Evolutionary conservation across 331 rosid species (phyloP).

Genomic region (Pyracantha coccinea): DNA sequence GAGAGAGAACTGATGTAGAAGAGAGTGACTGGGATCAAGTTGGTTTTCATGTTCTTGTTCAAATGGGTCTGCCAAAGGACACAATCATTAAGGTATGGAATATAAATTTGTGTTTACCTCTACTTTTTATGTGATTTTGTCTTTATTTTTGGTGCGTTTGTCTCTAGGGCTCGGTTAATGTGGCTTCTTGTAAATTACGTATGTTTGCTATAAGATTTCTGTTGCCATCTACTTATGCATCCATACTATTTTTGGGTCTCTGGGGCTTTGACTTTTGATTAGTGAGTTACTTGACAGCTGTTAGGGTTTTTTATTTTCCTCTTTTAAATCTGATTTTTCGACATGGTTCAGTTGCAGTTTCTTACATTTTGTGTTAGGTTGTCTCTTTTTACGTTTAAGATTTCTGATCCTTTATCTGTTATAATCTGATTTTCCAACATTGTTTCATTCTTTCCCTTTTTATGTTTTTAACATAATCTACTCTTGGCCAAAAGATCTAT

Average conservation of each 20-base stretch:
- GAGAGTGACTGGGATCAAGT: slow-evolving; percentile 59
- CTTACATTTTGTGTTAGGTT: slow-evolving; percentile 3
- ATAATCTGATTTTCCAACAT: background rate
- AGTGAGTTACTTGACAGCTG: background rate
- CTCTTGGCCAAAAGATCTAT: background rate
- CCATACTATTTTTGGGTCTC: background rate
- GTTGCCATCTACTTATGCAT: background rate
- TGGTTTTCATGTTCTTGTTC: slow-evolving; percentile 46
- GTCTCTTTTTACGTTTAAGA: background rate
- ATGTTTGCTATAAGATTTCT: background rate
- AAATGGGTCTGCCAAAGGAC: slow-evolving; percentile 53
- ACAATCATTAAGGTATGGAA: slow-evolving; percentile 57
- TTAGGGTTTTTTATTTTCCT: background rate
- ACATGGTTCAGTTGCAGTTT: background rate
- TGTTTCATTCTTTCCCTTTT: background rate
- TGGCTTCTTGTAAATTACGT: background rate
- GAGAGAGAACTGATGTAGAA: slow-evolving; percentile 35
- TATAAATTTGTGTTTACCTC: slow-evolving; percentile 7
- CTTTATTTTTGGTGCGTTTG: background rate
- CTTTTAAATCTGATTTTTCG: background rate
- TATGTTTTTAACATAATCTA: background rate
- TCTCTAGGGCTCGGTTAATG: background rate
- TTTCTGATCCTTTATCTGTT: background rate
- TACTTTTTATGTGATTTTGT: background rate
- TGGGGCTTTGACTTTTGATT: background rate